phyloP scores from a whole-genome alignment of 1,284 basidiomycete genomes.

The Porodaedalea pini region DNA sequence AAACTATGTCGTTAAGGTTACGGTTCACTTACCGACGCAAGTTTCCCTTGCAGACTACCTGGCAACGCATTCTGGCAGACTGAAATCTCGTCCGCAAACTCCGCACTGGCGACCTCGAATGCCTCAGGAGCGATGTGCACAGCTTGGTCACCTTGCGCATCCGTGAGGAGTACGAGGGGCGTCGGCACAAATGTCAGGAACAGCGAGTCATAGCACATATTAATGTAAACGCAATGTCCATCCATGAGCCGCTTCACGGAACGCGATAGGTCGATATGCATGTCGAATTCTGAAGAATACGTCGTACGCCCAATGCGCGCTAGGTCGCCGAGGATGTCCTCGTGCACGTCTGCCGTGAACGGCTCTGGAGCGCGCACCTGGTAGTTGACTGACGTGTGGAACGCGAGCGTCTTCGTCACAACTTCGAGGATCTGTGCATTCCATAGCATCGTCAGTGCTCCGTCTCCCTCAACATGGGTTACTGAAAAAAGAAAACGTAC shows the following conservation, averaged over 20 bases:
- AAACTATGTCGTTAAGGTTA: neutral
- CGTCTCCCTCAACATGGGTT: neutral
- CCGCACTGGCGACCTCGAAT: conserved; percentile 47
- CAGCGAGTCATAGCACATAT: conserved; percentile 52
- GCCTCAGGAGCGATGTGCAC: conserved; percentile 59
- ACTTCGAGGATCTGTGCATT: conserved; percentile 47
- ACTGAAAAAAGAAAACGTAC: conserved; percentile 31
- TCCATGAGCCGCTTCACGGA: conserved; percentile 55
- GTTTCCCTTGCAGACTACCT: conserved; percentile 43
- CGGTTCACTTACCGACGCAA: conserved; percentile 38
- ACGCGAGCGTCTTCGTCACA: conserved; percentile 54
- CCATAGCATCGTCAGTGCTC: conserved; percentile 14
- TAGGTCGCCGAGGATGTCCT: conserved; percentile 49
- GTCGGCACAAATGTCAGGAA: conserved; percentile 53
- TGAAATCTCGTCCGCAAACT: conserved; percentile 50
- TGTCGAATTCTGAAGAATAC: conserved; percentile 49
- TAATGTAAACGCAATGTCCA: conserved; percentile 55
- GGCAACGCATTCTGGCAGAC: conserved; percentile 57
- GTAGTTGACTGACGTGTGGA: conserved; percentile 60
- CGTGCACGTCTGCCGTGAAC: conserved; percentile 52
- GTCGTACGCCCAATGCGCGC: conserved; percentile 41
- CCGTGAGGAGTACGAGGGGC: conserved; percentile 49
- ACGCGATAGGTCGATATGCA: conserved; percentile 51
- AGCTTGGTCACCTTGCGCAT: conserved; percentile 41
- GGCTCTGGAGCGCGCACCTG: conserved; percentile 51